phyloP scores from a whole-genome alignment of 768 basidiomycete species.

The Lactarius sanguifluus region DNA sequence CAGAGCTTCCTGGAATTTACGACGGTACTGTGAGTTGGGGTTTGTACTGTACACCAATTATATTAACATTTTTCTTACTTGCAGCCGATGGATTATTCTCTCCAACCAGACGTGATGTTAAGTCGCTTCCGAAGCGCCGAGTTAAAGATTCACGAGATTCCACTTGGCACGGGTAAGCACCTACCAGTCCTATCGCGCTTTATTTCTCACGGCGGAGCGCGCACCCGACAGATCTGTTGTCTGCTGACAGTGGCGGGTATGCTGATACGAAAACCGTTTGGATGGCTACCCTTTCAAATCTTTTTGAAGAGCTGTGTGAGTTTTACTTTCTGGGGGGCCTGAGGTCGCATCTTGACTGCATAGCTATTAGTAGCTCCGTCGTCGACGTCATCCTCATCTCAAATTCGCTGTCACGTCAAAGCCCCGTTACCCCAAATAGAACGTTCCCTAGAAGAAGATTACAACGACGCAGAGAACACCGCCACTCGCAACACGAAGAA shows the following conservation, averaged over 20 bases:
- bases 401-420: no score
- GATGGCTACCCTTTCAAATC: background rate
- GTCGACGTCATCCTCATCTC: no score
- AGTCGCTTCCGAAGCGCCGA: background rate
- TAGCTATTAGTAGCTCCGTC: no score
- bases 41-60: background rate
- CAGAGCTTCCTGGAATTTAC: background rate
- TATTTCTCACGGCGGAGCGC: background rate
- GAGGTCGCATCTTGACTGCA: background rate
- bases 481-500: constrained; percentile 54
- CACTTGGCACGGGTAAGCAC: background rate
- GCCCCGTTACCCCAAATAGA: no score
- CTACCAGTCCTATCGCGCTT: background rate
- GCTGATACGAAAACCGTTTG: background rate
- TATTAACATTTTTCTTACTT: background rate
- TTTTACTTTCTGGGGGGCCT: background rate
- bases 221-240: background rate
- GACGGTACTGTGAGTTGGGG: background rate
- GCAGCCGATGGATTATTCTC: background rate
- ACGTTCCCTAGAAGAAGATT: constrained; percentile 50
- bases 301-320: background rate
- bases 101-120: background rate
- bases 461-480: constrained; percentile 45
- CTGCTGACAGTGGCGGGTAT: background rate
- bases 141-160: background rate